Percentiles rank a stretch among this genome's conserved stretches.
Evolutionary conservation across 805 yeast species (phyloP).

Genomic region (Diddensiella caesifluorescens): DNA sequence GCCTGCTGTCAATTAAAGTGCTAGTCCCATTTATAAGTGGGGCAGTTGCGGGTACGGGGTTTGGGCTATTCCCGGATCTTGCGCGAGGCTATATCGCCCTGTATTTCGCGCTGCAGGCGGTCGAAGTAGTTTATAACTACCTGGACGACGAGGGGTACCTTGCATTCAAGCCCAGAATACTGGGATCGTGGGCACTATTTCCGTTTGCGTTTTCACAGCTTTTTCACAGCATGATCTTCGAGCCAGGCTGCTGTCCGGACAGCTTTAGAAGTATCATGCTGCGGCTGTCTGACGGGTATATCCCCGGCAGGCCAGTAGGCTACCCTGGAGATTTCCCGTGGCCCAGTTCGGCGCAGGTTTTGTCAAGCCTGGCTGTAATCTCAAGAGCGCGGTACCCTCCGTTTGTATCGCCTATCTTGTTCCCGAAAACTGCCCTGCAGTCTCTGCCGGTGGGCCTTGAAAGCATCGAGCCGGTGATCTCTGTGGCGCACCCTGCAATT

Average conservation of each 20-base stretch:
- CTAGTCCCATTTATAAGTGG: slow-evolving; percentile 24
- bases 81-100: slow-evolving; percentile 30
- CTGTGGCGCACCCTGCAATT: slow-evolving; percentile 31
- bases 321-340: slow-evolving; percentile 30
- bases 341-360: slow-evolving; percentile 31
- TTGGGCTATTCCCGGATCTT: slow-evolving; percentile 26
- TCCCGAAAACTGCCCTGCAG: slow-evolving; percentile 24
- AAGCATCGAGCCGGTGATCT: slow-evolving; percentile 25
- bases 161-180: slow-evolving; percentile 33
- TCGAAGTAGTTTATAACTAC: slow-evolving; percentile 33
- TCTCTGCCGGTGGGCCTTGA: slow-evolving; percentile 18
- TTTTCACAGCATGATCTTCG: slow-evolving; percentile 32
- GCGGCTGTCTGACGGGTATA: slow-evolving; percentile 28
- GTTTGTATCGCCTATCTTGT: slow-evolving; percentile 29
- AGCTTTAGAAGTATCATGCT: slow-evolving; percentile 30
- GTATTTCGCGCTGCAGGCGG: slow-evolving; percentile 31
- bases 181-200: slow-evolving; percentile 37
- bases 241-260: slow-evolving; percentile 33
- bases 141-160: slow-evolving; percentile 32
- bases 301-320: slow-evolving; percentile 28
- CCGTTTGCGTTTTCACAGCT: slow-evolving; percentile 38
- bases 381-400: slow-evolving; percentile 31
- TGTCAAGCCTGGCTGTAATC: slow-evolving; percentile 30
- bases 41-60: slow-evolving; percentile 24
- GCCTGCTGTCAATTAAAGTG: slow-evolving; percentile 6